Base-by-base conservation (phyloP, 768 basidiomycete genomes). In the Collybia sp. region DNA sequence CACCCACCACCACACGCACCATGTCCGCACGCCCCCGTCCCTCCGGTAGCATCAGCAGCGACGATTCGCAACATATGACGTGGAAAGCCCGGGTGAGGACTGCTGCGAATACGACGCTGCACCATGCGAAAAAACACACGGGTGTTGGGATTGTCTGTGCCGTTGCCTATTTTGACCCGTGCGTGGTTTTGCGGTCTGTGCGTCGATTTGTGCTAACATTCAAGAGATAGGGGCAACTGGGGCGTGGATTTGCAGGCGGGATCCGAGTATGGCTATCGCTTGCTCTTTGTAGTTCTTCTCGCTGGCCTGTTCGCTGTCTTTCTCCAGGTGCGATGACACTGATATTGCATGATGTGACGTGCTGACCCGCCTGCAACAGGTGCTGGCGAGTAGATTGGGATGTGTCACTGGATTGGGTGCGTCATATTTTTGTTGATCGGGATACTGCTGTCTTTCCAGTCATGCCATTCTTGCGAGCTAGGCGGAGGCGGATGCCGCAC, bases 91-190 rank as follows among this genome's bases (percentile, higher is more conserved):
- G 65, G n/a, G 42, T 67, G n/a, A 64, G 59, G 51, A 48, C 62
- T 2, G 56, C 59, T n/a, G 64, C 58, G 15, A 51, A 49, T 50
- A 58, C 57, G 10, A 50, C 75, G 17, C 57, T 67, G 38, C 70
- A 72, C 53, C 86, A 89, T 59, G 65, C 72, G 19, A 73, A 67
- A 45, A 81, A 71, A 54, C 88, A 89, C 59, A 77, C 79, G 2
- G 92, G 92, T 4, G 82, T 90, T 38, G 92, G 92, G n/a, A 69
- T 92, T 40, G 80, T 94, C 18, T 91, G 89, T 52, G 78, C 87
- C 8, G 89, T 93, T 8, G 92, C 91, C 0, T 94, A 93, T 63
- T 88, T 90, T 58, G 88, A 91, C 57, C 89, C 88, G 82, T 89
- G 54, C 59, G 85, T 71, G 18, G n/a, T 30, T 44, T n/a, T 44